These are phyloP conservation scores for Trichophyton simii DNA, from an alignment of 2,329 filamentous ascomycete genomes.

Conservation along the genomic window DNA sequence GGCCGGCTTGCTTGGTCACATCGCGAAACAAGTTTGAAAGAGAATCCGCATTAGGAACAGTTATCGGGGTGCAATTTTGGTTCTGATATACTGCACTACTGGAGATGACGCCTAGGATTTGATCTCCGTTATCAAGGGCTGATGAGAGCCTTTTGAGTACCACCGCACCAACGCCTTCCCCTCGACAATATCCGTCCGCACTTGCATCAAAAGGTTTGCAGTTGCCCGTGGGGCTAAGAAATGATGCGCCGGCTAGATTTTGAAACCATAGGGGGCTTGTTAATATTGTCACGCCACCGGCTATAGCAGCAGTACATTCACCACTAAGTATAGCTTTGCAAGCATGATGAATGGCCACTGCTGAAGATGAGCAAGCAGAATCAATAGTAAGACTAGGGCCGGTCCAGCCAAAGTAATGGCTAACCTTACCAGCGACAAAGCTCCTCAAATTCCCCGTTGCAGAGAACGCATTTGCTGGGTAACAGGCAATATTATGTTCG, in stretches of 20 bases:
- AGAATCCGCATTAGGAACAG: slow-evolving; percentile 4
- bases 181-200: slow-evolving; percentile 34
- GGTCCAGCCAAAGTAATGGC: slow-evolving; percentile 19
- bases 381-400: slow-evolving; percentile 21
- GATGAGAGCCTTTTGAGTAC: slow-evolving; percentile 30
- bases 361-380: slow-evolving; percentile 19
- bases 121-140: slow-evolving; percentile 30
- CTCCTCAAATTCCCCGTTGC: slow-evolving; percentile 15
- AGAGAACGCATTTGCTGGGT: slow-evolving; percentile 10
- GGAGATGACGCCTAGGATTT: slow-evolving; percentile 32
- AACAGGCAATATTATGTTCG: slow-evolving; percentile 6
- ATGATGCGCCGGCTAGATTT: slow-evolving; percentile 16
- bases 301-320: slow-evolving; percentile 11
- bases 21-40: not conserved
- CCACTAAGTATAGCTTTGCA: slow-evolving; percentile 15
- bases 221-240: slow-evolving; percentile 12
- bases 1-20: slow-evolving; percentile 1
- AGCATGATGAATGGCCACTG: slow-evolving; percentile 21
- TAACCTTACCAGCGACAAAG: slow-evolving; percentile 21
- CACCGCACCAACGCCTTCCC: slow-evolving; percentile 31
- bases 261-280: slow-evolving; percentile 3
- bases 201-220: slow-evolving; percentile 23
- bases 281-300: slow-evolving; percentile 11
- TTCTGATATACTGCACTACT: slow-evolving; percentile 31
- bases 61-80: slow-evolving; percentile 21